phyloP scores from a whole-genome alignment of 2,329 filamentous ascomycete genomes.

The Nannizziopsis barbatae region DNA sequence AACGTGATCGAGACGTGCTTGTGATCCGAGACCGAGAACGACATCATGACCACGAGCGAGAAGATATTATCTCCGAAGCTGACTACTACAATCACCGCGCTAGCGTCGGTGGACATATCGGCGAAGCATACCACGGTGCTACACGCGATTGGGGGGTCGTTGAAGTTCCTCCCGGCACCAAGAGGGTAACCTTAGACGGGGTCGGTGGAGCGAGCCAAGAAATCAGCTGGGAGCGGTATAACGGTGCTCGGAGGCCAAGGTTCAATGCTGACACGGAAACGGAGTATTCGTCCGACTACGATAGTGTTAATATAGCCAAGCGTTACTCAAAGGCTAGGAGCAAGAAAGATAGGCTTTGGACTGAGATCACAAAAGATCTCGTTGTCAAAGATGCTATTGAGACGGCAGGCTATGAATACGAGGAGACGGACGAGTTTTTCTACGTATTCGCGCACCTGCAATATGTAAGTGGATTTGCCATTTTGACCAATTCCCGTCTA shows the following conservation, averaged over 20 bases:
- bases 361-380: conserved; percentile 89
- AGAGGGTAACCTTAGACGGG: conserved; percentile 72
- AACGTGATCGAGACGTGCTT: conserved; percentile 21
- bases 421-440: conserved; percentile 80
- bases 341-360: conserved; percentile 63
- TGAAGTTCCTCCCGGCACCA: conserved; percentile 73
- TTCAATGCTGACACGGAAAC: conserved; percentile 58
- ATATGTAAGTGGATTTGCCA: conserved; percentile 54
- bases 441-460: conserved; percentile 85
- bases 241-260: conserved; percentile 61
- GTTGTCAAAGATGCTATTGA: conserved; percentile 81
- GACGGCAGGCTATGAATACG: conserved; percentile 70
- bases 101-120: conserved; percentile 55
- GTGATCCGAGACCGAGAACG: conserved; percentile 16
- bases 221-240: conserved; percentile 68
- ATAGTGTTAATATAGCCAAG: conserved; percentile 37
- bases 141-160: conserved; percentile 71
- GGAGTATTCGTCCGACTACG: conserved; percentile 38
- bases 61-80: conserved; percentile 44
- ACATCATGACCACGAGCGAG: conserved; percentile 24
- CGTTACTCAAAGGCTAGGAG: conserved; percentile 33
- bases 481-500: background rate
- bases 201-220: conserved; percentile 63
- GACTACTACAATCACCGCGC: conserved; percentile 57
- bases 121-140: conserved; percentile 62